Base-by-base conservation (phyloP, 2,329 filamentous ascomycete species). In the Aspergillus ibericus region DNA sequence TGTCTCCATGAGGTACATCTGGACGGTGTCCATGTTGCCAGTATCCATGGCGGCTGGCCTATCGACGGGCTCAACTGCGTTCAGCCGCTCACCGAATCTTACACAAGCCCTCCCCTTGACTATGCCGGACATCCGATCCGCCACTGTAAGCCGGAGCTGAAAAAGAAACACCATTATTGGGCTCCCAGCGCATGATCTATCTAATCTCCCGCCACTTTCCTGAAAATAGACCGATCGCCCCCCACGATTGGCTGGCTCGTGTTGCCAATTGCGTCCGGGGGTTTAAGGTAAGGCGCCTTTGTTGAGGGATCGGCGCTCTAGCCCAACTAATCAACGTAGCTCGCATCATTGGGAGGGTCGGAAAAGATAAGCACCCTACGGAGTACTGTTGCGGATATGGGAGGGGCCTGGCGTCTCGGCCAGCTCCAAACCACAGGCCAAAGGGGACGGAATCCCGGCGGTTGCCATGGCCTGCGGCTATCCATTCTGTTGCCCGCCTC, bases 81-180 rank as follows among this genome's bases (percentile, higher is more conserved):
- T 32, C 27, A 48, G 44, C 44, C 25, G 44, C 44, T 48, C 44
- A 48, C 44, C 25, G 44, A 29, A 32, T 48, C 25, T 42, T 42
- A 20, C 38, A 20, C 38, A 22, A 42, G 38, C 38, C 18, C 38
- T 18, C 15, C 8, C 20, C 18, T 42, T 5, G 38, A 42, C 16
- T 20, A 42, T 42, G 38, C 38, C 38, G 38, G 38, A 10, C 20
- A 42, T 42, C 38, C 38, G 38, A 42, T 20, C 16, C 38, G 38
- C 16, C 38, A 20, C 38, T n/a, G n/a, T 16, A 20, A 42, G 38
- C 38, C 38, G 18, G 25, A 32, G 25, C 22, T 29, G 44, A n/a
- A 48, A 48, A 48, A 48, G 27, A 16, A 50, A 35, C 38, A 56
- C 34, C 35, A 56, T 50, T 50, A 34, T 44, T 34, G 46, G 20